Percentiles rank a stretch among this genome's conserved stretches.
These are phyloP conservation scores for Suhomyces kilbournensis DNA, from an alignment of 805 yeast species.

Conservation along the genomic window DNA sequence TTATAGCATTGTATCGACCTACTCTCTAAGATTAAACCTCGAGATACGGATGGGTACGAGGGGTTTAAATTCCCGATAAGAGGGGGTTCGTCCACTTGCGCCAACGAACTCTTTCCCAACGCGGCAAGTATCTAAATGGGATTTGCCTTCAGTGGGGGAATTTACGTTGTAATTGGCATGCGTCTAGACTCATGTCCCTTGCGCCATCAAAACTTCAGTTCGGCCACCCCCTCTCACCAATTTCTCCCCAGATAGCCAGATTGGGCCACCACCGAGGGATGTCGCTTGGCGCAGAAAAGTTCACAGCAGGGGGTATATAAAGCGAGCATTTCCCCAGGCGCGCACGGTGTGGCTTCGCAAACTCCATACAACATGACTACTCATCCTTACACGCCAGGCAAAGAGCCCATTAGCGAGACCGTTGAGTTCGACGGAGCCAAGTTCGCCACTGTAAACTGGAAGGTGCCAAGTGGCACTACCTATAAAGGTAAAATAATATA, in stretches of 20 bases:
- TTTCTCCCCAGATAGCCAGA: background rate
- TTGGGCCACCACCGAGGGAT: background rate
- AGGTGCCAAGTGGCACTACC: constrained; percentile 29
- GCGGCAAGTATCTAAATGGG: background rate
- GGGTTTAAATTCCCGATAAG: background rate
- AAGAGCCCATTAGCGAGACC: constrained; percentile 25
- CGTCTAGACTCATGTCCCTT: background rate
- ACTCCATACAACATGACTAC: constrained; percentile 1
- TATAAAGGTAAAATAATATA: constrained; percentile 54
- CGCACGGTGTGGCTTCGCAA: background rate
- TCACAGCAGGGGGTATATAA: background rate
- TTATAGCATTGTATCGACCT: background rate
- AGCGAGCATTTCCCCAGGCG: background rate
- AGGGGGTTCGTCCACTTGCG: background rate
- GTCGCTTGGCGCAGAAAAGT: background rate
- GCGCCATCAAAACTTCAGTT: background rate
- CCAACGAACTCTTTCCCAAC: background rate
- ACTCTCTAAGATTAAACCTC: background rate
- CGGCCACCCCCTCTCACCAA: background rate
- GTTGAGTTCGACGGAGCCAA: constrained; percentile 37
- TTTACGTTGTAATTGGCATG: background rate
- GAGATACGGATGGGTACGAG: background rate
- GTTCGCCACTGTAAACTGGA: constrained; percentile 42
- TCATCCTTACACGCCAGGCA: constrained; percentile 35
- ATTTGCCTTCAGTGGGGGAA: background rate